Evolutionary conservation across 2,329 filamentous ascomycete genomes (phyloP).

Genomic region (Achaetomium macrosporum): DNA sequence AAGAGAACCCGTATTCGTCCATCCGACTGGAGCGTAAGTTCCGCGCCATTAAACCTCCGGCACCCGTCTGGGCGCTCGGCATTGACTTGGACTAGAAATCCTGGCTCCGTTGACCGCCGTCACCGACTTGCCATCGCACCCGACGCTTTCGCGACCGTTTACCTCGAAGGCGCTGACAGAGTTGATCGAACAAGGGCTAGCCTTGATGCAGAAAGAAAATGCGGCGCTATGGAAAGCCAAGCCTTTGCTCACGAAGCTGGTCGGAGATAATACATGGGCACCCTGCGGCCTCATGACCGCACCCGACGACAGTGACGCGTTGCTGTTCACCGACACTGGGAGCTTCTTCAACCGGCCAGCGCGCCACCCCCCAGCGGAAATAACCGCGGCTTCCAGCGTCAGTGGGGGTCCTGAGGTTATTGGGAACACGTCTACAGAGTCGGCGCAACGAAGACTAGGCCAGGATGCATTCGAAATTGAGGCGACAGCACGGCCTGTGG

Average conservation of each 20-base stretch:
- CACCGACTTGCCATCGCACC: slow-evolving; percentile 68
- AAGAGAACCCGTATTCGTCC: slow-evolving; percentile 68
- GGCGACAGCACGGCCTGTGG: too few relatives aligned
- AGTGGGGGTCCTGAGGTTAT: background rate
- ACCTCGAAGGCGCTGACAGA: slow-evolving; percentile 66
- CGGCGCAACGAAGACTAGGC: background rate
- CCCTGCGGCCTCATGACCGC: slow-evolving; percentile 55
- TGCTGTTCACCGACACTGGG: slow-evolving; percentile 45
- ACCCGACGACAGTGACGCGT: slow-evolving; percentile 44
- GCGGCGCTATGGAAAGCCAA: slow-evolving; percentile 67
- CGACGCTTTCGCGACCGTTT: slow-evolving; percentile 68
- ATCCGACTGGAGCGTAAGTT: slow-evolving; percentile 64
- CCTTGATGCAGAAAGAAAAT: slow-evolving; percentile 71
- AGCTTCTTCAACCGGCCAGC: slow-evolving; percentile 28
- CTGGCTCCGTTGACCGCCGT: slow-evolving; percentile 70
- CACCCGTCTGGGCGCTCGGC: background rate
- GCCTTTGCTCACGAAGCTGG: slow-evolving; percentile 64
- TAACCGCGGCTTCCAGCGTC: background rate
- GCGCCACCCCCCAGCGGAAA: background rate
- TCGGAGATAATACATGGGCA: slow-evolving; percentile 67
- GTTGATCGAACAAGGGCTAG: slow-evolving; percentile 61
- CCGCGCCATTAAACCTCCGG: background rate
- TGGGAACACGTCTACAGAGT: background rate
- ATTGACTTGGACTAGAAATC: slow-evolving; percentile 48
- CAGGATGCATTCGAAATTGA: background rate